A percentile compares a stretch with the other conserved stretches of the same genome.
These are phyloP conservation scores for Allomyces macrogynus DNA, from an alignment of 192 early-diverging fungal genomes.

Conservation along the genomic window DNA sequence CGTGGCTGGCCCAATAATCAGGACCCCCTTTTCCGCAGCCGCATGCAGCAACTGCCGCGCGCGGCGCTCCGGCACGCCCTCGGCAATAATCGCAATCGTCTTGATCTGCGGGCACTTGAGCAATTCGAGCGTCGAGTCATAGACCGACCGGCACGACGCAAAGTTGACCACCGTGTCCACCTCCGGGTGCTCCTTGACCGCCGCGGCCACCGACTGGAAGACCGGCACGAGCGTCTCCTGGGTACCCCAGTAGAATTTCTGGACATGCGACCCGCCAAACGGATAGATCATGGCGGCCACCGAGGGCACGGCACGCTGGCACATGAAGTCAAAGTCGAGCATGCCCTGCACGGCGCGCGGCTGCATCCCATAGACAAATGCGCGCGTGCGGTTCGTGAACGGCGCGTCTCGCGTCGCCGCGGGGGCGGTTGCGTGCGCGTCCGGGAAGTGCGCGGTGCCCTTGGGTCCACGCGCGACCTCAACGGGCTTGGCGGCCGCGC, in stretches of 20 bases:
- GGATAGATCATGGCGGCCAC: slow-evolving; percentile 98
- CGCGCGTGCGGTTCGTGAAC: slow-evolving; percentile 62
- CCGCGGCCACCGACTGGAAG: slow-evolving; percentile 72
- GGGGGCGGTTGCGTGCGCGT: slow-evolving; percentile 2
- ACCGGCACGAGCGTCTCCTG: slow-evolving; percentile 90
- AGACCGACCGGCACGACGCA: slow-evolving; percentile 91
- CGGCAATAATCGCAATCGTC: slow-evolving; percentile 92
- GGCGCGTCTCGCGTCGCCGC: slow-evolving; percentile 22
- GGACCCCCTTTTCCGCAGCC: slow-evolving; percentile 53
- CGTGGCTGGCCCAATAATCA: slow-evolving; percentile 92
- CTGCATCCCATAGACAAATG: slow-evolving; percentile 98
- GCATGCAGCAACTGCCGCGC: slow-evolving; percentile 75
- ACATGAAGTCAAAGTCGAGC: slow-evolving; percentile 99
- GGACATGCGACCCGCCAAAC: slow-evolving; percentile 94
- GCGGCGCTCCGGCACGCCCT: slow-evolving; percentile 94
- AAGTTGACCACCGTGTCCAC: slow-evolving; percentile 94
- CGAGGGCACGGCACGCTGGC: slow-evolving; percentile 72
- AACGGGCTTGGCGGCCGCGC: slow-evolving; percentile 35
- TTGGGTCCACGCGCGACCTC: slow-evolving; percentile 30
- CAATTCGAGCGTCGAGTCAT: slow-evolving; percentile 78
- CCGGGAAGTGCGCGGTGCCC: slow-evolving; percentile 19
- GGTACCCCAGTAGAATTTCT: slow-evolving; percentile 99
- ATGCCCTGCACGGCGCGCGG: slow-evolving; percentile 97
- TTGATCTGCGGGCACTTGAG: slow-evolving; percentile 62
- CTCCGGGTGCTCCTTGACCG: slow-evolving; percentile 63